Evolutionary conservation across 805 yeast species (phyloP).

Genomic region (Clavispora carvajalis): DNA sequence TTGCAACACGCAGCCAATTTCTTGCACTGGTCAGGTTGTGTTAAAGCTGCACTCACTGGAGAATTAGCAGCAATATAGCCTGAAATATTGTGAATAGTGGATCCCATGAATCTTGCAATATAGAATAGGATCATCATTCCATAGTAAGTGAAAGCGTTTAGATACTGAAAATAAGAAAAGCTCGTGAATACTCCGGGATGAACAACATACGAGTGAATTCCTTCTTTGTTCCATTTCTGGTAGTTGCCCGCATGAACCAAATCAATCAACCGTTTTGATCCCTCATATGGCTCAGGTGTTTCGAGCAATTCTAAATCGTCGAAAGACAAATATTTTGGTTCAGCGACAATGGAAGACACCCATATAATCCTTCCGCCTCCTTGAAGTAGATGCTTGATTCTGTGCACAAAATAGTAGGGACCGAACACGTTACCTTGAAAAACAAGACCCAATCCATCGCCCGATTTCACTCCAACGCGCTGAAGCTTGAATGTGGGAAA

Average conservation of each 20-base stretch:
- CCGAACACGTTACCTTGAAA: conserved; percentile 97
- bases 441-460: conserved; percentile 78
- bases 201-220: conserved; percentile 67
- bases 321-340: conserved; percentile 65
- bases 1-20: conserved; percentile 66
- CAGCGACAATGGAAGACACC: conserved; percentile 82
- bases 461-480: conserved; percentile 65
- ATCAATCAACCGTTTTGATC: conserved; percentile 84
- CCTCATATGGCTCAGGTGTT: conserved; percentile 75
- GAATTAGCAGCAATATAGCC: conserved; percentile 92
- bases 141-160: conserved; percentile 73
- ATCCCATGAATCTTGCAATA: conserved; percentile 74
- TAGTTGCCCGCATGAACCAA: conserved; percentile 72
- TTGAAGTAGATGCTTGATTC: conserved; percentile 51
- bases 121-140: conserved; percentile 86
- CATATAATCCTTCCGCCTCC: conserved; percentile 69
- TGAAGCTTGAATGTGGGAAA: conserved; percentile 84
- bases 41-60: conserved; percentile 53
- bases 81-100: conserved; percentile 82
- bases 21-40: conserved; percentile 49
- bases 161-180: conserved; percentile 67
- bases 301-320: conserved; percentile 69
- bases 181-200: conserved; percentile 95
- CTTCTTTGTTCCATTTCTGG: conserved; percentile 42
- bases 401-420: conserved; percentile 79